Evolutionary conservation across 306 rosid species (phyloP), one percentile per base, ranked within the genome.

Genomic region (Lupinus albus): DNA sequence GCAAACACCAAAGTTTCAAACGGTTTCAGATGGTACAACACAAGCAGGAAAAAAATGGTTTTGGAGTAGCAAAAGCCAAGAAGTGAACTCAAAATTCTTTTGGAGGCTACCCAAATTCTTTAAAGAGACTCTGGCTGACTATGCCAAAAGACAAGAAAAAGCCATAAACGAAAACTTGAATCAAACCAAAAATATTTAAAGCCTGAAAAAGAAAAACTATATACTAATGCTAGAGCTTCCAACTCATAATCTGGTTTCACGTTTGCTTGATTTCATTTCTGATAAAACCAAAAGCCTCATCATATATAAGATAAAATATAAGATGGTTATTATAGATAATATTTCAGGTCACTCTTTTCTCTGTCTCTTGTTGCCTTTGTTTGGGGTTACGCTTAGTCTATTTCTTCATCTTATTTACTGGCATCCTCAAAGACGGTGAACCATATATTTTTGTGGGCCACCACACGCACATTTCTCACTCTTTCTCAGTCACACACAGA

Each of bases 371-470:
- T 51, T 60, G 30, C 83, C 78, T 78, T 76, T 56, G 67, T 78
- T 76, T 56, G 63, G 70, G 71, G 57, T 62, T 66, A 63, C 56
- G 77, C 78, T 25, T 38, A 76, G 79, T 73, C 80, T 70, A 67
- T 84, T 76, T 83, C 76, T 82, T 79, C 81, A 61, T 83, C 77
- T 73, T 73, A 70, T 58, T 63, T 76, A 72, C 81, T 74, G 75
- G 59, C 47, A 73, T 68, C 84, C 78, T 74, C 83, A 81, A 79
- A 74, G 74, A 79, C 74, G 78, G 84, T 86, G 91, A 82, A 84
- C 94, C 91, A 81, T 78, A 74, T 81, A 83, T 85, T 77, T 71
- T 76, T 62, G 64, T 87, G 92, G 91, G 71, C 89, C 93, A 85
- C 88, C 85, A 73, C 71, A 73, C 18, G 6, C 76, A 8, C 85